Base-by-base conservation (phyloP, 164 flowering plant genomes). In the Annona cherimola region DNA sequence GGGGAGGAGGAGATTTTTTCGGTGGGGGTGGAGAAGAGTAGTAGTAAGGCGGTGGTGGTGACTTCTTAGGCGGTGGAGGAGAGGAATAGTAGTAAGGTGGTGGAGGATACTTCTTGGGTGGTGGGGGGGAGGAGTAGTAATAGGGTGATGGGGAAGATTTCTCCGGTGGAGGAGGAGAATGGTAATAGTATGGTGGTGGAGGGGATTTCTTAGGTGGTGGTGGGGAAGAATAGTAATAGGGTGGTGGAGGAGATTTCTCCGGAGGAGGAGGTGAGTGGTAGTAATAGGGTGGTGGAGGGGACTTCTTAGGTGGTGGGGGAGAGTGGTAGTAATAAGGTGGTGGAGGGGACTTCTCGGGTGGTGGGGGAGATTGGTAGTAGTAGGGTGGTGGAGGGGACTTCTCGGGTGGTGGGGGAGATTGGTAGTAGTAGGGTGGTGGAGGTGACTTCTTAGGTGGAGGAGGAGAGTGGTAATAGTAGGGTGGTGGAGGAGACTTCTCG, bases 41-140 rank as follows among this genome's bases (percentile, higher is more conserved):
- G 2, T 11, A 11, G 0, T 83, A 84, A 11, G 87, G 85, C 1
- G 87, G 87, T 39, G 85, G 85, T 4, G 87, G 80, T 2, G 74
- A 60, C 2, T 67, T 41, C 1, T 68, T 66, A 4, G 78, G 76
- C 5, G 77, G 80, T 7, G 69, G 69, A 3, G 69, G 69, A 6
- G 69, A 67, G 7, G 45, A 45, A 40, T 67, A 67, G 57, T 44
- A 26, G 57, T 67, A 67, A 9, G 74, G 16, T n/a, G 83, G 82
- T 0, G 81, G 87, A 2, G 79, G 81, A 4, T 77, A 69, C 0
- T 76, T 76, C 0, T 78, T 76, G 0, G 77, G 77, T 0, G 84
- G 86, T 6, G 88, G 86, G 1, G 83, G 82, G 0, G 84, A 81
- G 1, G 42, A 42, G 54, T 66, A 66, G 40, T 66, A 66, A 16